Evolutionary conservation across 1,284 basidiomycete species (phyloP).

Genomic region (Somion occarium): DNA sequence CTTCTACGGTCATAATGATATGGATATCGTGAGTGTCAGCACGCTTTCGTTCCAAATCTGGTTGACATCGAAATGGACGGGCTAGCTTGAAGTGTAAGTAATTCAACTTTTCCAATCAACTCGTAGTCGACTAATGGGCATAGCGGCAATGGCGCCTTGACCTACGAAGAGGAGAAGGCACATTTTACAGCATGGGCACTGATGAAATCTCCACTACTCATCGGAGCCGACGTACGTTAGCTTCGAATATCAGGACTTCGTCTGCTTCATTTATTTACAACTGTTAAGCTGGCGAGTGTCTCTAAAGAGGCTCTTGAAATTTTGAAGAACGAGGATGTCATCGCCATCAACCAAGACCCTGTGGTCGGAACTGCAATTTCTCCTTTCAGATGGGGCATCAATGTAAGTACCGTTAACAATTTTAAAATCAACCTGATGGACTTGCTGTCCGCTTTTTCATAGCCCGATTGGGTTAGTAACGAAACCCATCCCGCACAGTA

Average conservation of each 20-base stretch:
- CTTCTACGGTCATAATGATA: slow-evolving; percentile 58
- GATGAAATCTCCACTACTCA: slow-evolving; percentile 54
- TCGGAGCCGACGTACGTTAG: slow-evolving; percentile 34
- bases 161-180: slow-evolving; percentile 54
- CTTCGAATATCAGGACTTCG: not conserved
- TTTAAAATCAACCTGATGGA: slow-evolving; percentile 15
- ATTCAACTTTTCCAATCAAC: not conserved
- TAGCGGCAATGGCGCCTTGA: slow-evolving; percentile 54
- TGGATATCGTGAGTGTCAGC: slow-evolving; percentile 46
- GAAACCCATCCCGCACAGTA: slow-evolving; percentile 44
- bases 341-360: slow-evolving; percentile 66
- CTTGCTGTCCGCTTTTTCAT: slow-evolving; percentile 41
- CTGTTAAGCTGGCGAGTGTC: slow-evolving; percentile 42
- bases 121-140: not conserved
- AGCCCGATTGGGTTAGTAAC: slow-evolving; percentile 48
- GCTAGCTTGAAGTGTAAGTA: not conserved
- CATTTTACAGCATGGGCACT: slow-evolving; percentile 66
- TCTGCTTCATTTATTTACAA: not conserved
- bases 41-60: no score
- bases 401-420: slow-evolving; percentile 29
- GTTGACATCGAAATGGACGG: no score
- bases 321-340: slow-evolving; percentile 57
- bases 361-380: slow-evolving; percentile 55
- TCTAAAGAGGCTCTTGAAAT: slow-evolving; percentile 47
- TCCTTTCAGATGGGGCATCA: slow-evolving; percentile 65